These are phyloP conservation scores for Hamamelis virginiana DNA, from an alignment of 164 flowering plant genomes.

Conservation along the genomic window DNA sequence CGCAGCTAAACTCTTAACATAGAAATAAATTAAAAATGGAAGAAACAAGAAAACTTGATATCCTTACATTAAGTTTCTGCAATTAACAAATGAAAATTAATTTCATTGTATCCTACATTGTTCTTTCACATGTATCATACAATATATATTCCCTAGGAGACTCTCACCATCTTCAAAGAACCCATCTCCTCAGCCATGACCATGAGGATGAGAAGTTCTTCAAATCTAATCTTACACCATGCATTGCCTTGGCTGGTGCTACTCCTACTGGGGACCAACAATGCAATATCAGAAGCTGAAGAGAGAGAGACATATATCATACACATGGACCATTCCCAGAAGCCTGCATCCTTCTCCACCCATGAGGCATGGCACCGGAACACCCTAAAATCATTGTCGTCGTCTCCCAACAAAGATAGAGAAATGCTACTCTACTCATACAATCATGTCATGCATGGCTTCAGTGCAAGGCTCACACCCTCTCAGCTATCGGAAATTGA, in stretches of 20 bases:
- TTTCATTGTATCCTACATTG: too few relatives aligned
- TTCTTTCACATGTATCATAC: too few relatives aligned
- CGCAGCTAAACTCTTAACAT: too few relatives aligned
- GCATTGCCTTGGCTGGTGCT: slow-evolving; percentile 1
- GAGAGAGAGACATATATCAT: slow-evolving; percentile 19
- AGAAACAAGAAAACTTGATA: too few relatives aligned
- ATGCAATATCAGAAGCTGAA: not conserved
- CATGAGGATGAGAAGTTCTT: too few relatives aligned
- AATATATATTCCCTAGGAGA: too few relatives aligned
- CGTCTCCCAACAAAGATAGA: not conserved
- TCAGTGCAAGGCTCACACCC: slow-evolving; percentile 22
- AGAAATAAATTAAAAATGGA: too few relatives aligned
- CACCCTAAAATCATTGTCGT: slow-evolving; percentile 14
- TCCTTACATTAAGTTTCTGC: too few relatives aligned
- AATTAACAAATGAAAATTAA: too few relatives aligned
- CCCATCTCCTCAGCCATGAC: too few relatives aligned
- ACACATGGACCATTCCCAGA: slow-evolving; percentile 26
- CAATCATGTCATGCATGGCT: slow-evolving; percentile 31
- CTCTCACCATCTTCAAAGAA: too few relatives aligned
- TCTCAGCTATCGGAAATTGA: slow-evolving; percentile 21
- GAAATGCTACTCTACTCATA: slow-evolving; percentile 24
- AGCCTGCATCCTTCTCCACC: slow-evolving; percentile 16
- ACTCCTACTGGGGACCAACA: not conserved
- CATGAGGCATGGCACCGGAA: slow-evolving; percentile 24
- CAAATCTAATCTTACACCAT: too few relatives aligned